Evolutionary conservation across 129 eudicot species (phyloP), one percentile per base, ranked within the genome.

Genomic region (Pulicaria dysenterica): DNA sequence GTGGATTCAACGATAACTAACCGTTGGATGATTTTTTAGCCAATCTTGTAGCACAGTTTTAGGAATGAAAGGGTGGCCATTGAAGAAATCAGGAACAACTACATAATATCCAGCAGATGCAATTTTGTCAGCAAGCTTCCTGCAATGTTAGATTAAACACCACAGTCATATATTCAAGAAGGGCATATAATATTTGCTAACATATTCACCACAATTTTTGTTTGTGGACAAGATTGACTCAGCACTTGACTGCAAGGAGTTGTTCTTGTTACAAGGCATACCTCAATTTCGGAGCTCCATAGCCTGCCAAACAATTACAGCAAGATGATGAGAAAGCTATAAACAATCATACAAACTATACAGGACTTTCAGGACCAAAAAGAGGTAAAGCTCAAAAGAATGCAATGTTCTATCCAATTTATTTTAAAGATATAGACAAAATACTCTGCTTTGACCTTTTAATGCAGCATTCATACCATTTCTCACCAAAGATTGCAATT

Each of bases 71-170:
- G 91, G 86, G 57, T 91, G 87, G 38, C 89, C 95, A 48, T 70
- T 66, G 73, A 87, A 60, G 53, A 91, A 81, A 77, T 91, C 95
- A 1, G 95, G 95, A 34, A 83, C 95, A 64, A 82, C 91, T 12
- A 81, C 86, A 75, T 83, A 88, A 79, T 83, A 91, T 72, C 97
- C 95, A 73, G 89, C 82, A 75, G 73, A 84, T 46, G 91, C 91
- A 58, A 85, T 80, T 77, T 81, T 83, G 78, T 91, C 95, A 11
- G 97, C 97, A 40, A 91, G 64, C 36, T 77, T 79, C 88, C 95
- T 91, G 69, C 44, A 81, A 51, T 36, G 31, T 42, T 58, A 64
- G 49, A 58, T 58, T 16, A 48, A 54, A 69, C 57, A 11, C 38
- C 38, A 2, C 15, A 13, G 43, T 14, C 66, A 72, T 56, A 76